phyloP scores from a whole-genome alignment of 2,329 filamentous ascomycete species.

The Pestalotiopsis sp. region DNA sequence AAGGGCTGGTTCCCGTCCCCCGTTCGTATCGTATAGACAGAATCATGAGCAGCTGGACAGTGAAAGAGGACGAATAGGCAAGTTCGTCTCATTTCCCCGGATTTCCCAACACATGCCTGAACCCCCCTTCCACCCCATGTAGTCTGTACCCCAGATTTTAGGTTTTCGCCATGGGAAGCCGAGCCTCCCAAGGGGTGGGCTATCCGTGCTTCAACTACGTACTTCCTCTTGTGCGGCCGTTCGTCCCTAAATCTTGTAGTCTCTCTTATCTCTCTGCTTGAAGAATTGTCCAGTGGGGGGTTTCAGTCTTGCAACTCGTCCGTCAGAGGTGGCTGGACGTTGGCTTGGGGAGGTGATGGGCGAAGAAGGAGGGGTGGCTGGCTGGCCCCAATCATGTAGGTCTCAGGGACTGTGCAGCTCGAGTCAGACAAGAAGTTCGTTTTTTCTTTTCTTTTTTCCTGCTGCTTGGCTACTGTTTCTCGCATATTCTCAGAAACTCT shows the following conservation, averaged over 20 bases:
- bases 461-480: not conserved
- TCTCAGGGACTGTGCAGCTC: not conserved
- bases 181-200: not conserved
- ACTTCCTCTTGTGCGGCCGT: too few species aligned
- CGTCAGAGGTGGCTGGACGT: not conserved
- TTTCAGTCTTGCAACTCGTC: not conserved
- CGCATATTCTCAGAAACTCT: not conserved
- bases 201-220: not conserved
- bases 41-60: not conserved
- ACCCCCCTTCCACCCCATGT: not conserved
- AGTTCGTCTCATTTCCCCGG: not conserved
- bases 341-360: not conserved
- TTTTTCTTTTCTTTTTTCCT: not conserved
- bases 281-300: too few species aligned
- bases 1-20: not conserved
- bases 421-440: not conserved
- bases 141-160: conserved; percentile 6
- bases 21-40: not conserved
- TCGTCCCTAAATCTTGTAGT: too few species aligned
- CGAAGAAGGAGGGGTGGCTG: not conserved
- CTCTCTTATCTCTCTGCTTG: too few species aligned
- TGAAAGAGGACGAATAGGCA: not conserved
- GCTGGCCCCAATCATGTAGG: not conserved
- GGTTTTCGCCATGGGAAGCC: conserved; percentile 1
- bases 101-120: not conserved